phyloP scores from a whole-genome alignment of 805 yeast genomes.

The Barnettozyma pratensis region DNA sequence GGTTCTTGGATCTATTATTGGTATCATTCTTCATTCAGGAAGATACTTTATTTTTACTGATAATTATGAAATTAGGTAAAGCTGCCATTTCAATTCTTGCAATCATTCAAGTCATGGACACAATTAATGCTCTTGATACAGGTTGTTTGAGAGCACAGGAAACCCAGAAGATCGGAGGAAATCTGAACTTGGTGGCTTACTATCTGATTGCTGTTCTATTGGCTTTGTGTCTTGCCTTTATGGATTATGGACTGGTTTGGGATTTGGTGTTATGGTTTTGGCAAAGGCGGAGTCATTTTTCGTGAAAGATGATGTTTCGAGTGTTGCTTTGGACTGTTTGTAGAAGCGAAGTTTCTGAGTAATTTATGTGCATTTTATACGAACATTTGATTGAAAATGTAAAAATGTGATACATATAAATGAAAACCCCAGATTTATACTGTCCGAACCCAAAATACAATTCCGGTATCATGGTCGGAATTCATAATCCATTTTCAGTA shows the following conservation, averaged over 20 bases:
- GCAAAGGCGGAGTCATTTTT: constrained; percentile 19
- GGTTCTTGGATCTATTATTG: constrained; percentile 36
- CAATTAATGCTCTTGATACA: constrained; percentile 57
- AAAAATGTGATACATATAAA: too few relatives aligned
- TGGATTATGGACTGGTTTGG: constrained; percentile 71
- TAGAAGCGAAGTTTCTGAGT: too few relatives aligned
- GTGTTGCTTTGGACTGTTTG: too few relatives aligned
- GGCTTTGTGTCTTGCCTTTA: constrained; percentile 34
- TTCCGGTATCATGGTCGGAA: too few relatives aligned
- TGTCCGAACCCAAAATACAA: too few relatives aligned
- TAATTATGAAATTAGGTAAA: constrained; percentile 41
- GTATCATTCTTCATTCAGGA: constrained; percentile 37
- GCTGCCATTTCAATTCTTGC: constrained; percentile 42
- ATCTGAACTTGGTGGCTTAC: constrained; percentile 53
- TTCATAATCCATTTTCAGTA: too few relatives aligned
- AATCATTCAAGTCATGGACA: constrained; percentile 58
- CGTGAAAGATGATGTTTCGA: too few relatives aligned
- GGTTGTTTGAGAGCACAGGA: constrained; percentile 79
- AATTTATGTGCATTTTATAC: too few relatives aligned
- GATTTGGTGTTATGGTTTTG: constrained; percentile 42
- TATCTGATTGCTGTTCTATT: constrained; percentile 58
- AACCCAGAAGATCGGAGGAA: constrained; percentile 60
- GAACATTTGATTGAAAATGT: too few relatives aligned
- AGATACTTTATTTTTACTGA: constrained; percentile 28
- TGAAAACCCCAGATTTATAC: too few relatives aligned